phyloP scores from a whole-genome alignment of 2,329 filamentous ascomycete species.

The Aspergillus puulaauensis region DNA sequence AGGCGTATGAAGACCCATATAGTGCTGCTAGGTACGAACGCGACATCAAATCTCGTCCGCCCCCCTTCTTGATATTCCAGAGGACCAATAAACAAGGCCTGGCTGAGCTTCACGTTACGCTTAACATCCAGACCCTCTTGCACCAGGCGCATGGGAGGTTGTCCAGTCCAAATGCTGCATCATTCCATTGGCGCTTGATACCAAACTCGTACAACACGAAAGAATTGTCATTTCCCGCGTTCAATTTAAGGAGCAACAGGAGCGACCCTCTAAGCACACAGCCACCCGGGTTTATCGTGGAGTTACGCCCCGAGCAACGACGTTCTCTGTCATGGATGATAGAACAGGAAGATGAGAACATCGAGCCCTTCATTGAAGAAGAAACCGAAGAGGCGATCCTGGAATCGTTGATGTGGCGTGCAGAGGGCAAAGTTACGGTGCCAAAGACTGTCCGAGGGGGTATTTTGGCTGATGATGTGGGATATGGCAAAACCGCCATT shows the following conservation, averaged over 20 bases:
- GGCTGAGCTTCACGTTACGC: slow-evolving; percentile 39
- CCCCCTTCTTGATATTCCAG: slow-evolving; percentile 43
- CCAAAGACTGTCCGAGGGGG: slow-evolving; percentile 53
- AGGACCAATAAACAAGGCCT: slow-evolving; percentile 28
- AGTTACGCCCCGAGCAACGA: slow-evolving; percentile 54
- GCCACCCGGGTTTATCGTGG: slow-evolving; percentile 35
- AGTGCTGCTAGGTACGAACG: slow-evolving; percentile 53
- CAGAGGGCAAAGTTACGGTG: slow-evolving; percentile 50
- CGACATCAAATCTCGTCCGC: slow-evolving; percentile 49
- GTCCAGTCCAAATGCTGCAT: slow-evolving; percentile 13
- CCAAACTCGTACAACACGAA: slow-evolving; percentile 43
- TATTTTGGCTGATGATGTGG: slow-evolving; percentile 63
- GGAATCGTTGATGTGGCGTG: slow-evolving; percentile 54
- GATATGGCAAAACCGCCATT: slow-evolving; percentile 66
- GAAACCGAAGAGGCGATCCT: slow-evolving; percentile 59
- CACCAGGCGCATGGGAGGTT: slow-evolving; percentile 37
- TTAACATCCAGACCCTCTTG: slow-evolving; percentile 39
- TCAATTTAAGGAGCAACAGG: slow-evolving; percentile 47
- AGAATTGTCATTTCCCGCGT: slow-evolving; percentile 36
- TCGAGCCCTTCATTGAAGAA: slow-evolving; percentile 48
- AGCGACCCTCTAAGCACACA: slow-evolving; percentile 31
- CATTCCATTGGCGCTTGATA: slow-evolving; percentile 48
- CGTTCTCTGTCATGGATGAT: slow-evolving; percentile 62
- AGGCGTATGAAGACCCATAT: slow-evolving; percentile 52
- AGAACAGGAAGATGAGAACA: slow-evolving; percentile 48